Evolutionary conservation across 495 filamentous ascomycete genomes (phyloP), one percentile per base, ranked within the genome.

Genomic region (Penicillium lagena): DNA sequence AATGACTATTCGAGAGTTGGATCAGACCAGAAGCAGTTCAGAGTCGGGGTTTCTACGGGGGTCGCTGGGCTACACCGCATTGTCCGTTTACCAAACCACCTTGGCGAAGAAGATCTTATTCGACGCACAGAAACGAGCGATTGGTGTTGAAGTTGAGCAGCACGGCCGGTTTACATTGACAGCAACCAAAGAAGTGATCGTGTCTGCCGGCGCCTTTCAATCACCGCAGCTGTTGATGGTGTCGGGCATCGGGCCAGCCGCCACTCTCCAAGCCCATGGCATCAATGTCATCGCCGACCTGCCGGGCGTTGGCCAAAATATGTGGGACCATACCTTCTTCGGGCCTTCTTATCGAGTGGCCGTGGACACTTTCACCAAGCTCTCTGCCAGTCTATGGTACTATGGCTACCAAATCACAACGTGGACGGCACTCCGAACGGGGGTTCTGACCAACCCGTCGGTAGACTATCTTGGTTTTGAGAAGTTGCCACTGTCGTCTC

Each of bases 181-280:
- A 0, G 76, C 78, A 0, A 57, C 37, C 1, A 69, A 67, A 39
- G 78, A 80, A 47, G 71, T 83, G 37, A 77, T 81, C 29, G 12
- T 83, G 0, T 75, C 77, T 4, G 75, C 76, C 3, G 79, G 79
- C 8, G 67, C 48, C 7, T 68, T 79, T 40, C 62, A 71, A 6
- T 68, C 66, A 12, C 76, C 77, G 1, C 73, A 77, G 45, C 45
- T 81, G 8, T 54, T 80, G 12, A 72, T 77, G 56, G 59, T 77
- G n/a, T 78, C 73, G 12, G 60, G 60, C 7, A 55, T 74, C 33
- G 77, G 77, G 0, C 73, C 64, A 0, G 38, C 51, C 2, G 58
- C 49, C 10, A 43, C 45, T 1, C 51, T 73, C 7, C 14, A 60
- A 27, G 49, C 59, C 10, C 51, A 63, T 14, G 54, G 47, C 7